Percentiles rank a stretch among this genome's conserved stretches.
These are phyloP conservation scores for Alopecurus myosuroides DNA, from an alignment of 176 grass and related monocot species.

Conservation along the genomic window DNA sequence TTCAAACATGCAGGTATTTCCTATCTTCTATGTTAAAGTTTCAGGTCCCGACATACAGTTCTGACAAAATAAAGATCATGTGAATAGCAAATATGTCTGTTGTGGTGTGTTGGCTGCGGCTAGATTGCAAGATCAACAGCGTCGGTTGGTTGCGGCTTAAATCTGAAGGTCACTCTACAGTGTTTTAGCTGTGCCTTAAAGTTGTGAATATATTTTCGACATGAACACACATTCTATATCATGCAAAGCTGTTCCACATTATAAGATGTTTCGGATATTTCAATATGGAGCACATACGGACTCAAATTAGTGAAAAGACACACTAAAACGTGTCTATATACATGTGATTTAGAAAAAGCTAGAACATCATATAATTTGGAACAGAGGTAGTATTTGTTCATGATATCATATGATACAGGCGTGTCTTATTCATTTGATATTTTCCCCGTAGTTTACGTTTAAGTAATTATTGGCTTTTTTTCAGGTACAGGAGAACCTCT, in stretches of 20 bases:
- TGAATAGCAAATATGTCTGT: neutral
- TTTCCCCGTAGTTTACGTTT: neutral
- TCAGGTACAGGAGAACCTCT: slow-evolving; percentile 69
- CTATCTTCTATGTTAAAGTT: neutral
- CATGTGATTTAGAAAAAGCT: too few relatives aligned
- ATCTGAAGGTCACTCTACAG: neutral
- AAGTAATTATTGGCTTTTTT: neutral
- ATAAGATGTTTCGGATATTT: too few relatives aligned
- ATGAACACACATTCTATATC: neutral
- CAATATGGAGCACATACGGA: too few relatives aligned
- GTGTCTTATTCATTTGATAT: neutral
- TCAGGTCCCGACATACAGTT: neutral
- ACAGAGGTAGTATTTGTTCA: neutral
- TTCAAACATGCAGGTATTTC: slow-evolving; percentile 49
- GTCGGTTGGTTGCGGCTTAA: neutral
- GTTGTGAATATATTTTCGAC: neutral
- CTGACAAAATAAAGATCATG: neutral
- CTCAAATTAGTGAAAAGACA: too few relatives aligned
- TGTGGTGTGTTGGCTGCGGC: neutral
- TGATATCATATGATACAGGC: neutral
- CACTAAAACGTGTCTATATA: too few relatives aligned
- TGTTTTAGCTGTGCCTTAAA: slow-evolving; percentile 6
- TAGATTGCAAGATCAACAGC: neutral
- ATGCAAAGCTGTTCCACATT: neutral
- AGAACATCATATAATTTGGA: too few relatives aligned